Evolutionary conservation across 495 filamentous ascomycete species (phyloP), one percentile per base, ranked within the genome.

Genomic region (Xylaria acuta): DNA sequence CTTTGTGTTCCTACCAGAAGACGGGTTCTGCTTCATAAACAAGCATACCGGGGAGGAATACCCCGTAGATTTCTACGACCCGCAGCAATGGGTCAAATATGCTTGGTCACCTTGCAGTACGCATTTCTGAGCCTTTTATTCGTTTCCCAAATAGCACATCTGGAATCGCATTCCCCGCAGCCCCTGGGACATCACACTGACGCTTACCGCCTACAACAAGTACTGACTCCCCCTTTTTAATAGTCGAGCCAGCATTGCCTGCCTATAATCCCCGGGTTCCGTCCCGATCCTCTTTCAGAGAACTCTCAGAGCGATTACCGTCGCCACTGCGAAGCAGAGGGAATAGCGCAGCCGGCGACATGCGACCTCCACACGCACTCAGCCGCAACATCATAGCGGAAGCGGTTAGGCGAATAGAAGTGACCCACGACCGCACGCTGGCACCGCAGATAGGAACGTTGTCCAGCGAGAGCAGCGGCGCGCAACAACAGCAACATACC

Each of bases 1-100:
- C 67, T 99, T 91, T 75, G 88, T 91, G 27, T 90, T 98, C 27
- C 86, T 99, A 1, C 95, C 96, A 4, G 92, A 97, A 71, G 90
- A 95, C 75, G 95, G 95, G 0, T 88, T 89, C 77, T 97, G 94
- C 81, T 99, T 97, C 77, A 86, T 97, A 75, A 90, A 97, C 82
- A 92, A 91, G 73, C 77, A 87, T 63, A 97, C 94, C 0, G 91
- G 91, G 71, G 91, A 97, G 76, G 88, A 93, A 72, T 95, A 94
- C 78, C 90, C 86, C 1, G 84, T 98, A 27, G 90, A 98, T 78
- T 98, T 97, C 77, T 98, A 95, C 83, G 85, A 94, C 74, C 81
- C 88, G 1, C 82, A 94, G 4, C 87, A 89, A 59, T 99, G 95
- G 95, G 87, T 92, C 58, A 89, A 93, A 69, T 89, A 95, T 77